Percentiles rank a stretch among this genome's conserved stretches.
These are phyloP conservation scores for Sabuloglossum arenarium DNA, from an alignment of 495 filamentous ascomycete genomes.

Conservation along the genomic window DNA sequence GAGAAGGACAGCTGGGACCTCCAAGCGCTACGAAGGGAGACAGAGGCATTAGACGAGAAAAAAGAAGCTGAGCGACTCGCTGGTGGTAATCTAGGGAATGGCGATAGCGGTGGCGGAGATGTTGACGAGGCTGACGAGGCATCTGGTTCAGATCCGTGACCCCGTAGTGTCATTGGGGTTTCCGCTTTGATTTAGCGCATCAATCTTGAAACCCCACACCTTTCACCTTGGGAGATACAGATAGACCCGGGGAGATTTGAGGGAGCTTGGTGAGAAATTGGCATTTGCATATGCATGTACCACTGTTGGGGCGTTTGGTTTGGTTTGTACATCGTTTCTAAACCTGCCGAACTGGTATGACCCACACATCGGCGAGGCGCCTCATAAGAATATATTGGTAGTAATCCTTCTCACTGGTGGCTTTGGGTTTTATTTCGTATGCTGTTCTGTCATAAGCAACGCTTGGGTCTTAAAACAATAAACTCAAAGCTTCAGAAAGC, in stretches of 20 bases:
- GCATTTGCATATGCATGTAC: neutral
- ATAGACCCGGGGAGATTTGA: neutral
- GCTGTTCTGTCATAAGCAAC: no score
- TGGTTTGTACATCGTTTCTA: neutral
- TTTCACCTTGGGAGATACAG: neutral
- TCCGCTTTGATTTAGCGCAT: neutral
- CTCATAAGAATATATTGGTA: neutral
- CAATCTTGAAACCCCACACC: neutral
- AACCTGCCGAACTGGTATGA: neutral
- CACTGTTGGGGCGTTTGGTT: neutral
- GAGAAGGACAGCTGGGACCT: slow-evolving; percentile 56
- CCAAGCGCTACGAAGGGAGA: slow-evolving; percentile 33
- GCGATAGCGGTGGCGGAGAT: neutral
- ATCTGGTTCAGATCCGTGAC: neutral
- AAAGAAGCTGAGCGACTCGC: slow-evolving; percentile 37
- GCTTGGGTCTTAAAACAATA: no score
- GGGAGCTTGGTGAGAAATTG: neutral
- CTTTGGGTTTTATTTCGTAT: no score
- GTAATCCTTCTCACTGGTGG: no score
- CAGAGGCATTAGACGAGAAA: slow-evolving; percentile 31
- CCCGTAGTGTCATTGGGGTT: neutral
- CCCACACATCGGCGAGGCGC: neutral
- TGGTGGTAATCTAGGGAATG: neutral
- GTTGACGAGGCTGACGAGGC: neutral
- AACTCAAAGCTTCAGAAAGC: no score